Evolutionary conservation across 306 rosid genomes (phyloP), one percentile per base, ranked within the genome.

Genomic region (Rosa rugosa): DNA sequence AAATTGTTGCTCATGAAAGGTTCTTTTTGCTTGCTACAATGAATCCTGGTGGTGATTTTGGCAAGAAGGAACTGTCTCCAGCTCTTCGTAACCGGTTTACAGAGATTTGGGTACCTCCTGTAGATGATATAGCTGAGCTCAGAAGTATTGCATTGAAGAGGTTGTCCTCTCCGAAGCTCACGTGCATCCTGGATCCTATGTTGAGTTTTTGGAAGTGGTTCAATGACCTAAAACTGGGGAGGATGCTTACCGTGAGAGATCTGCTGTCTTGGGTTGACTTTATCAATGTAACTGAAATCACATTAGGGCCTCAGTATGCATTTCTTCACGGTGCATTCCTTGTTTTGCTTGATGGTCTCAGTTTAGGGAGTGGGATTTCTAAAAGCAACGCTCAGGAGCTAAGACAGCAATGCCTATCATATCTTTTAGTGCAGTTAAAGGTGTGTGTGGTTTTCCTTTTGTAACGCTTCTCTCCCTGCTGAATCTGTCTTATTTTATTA

Each of bases 31-130:
- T 95, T 77, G 97, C 97, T 16, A 95, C 99, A 56, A 95, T 95
- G 99, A 95, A 95, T 82, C 99, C 99, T 80, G 98, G 97, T 77
- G 99, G 99, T 80, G 99, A 95, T 87, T 90, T 91, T 88, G 99
- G 99, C 40, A 95, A 95, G 90, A 95, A 88, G 84, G 99, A 95
- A 82, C 77, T 94, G 25, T 68, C 90, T 77, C 91, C 98, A 42
- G 99, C 99, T 20, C 90, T 95, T 60, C 93, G 99, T 77, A 95
- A 95, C 80, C 94, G 98, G 53, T 95, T 95, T 85, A 95, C 99
- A 8, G 99, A 92, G 93, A 90, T 95, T 86, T 95, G 99, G 99
- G 99, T 95, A 80, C 93, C 98, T 41, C 83, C 98, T 69, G 93
- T 92, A 73, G 79, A 65, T 79, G 94, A 88, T 80, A 71, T 81